These are phyloP conservation scores for Podospora fimiseda DNA, from an alignment of 495 filamentous ascomycete species.

Conservation along the genomic window DNA sequence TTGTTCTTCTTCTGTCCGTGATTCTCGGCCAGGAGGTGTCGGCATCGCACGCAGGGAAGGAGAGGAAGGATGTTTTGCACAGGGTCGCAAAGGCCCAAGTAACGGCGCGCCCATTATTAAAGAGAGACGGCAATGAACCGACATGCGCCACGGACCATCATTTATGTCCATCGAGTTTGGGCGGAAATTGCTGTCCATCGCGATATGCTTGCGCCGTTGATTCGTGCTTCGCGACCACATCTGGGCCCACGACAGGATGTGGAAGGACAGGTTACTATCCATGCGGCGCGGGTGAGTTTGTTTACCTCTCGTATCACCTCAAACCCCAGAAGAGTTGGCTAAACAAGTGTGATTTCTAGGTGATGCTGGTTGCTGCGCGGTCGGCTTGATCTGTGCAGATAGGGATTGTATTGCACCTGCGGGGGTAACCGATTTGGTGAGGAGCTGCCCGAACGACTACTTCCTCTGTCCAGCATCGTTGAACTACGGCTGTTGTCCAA, in stretches of 20 bases:
- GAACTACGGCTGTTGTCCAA: constrained; percentile 37
- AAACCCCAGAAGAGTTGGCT: too few species aligned
- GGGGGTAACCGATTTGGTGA: constrained; percentile 18
- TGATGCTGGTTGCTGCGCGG: constrained; percentile 30
- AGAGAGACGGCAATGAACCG: constrained; percentile 13
- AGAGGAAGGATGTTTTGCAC: constrained; percentile 22
- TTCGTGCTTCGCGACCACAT: constrained; percentile 39
- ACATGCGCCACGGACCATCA: constrained; percentile 25
- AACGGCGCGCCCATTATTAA: constrained; percentile 16
- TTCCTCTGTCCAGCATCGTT: constrained; percentile 32
- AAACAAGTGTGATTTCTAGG: background rate
- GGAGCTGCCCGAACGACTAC: constrained; percentile 28
- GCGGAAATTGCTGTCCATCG: constrained; percentile 40
- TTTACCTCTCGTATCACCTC: too few species aligned
- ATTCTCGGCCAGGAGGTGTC: constrained; percentile 10
- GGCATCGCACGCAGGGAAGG: constrained; percentile 16
- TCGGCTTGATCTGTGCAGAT: constrained; percentile 29
- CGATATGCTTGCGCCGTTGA: constrained; percentile 37
- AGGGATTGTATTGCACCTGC: constrained; percentile 26
- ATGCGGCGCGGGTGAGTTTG: constrained; percentile 26
- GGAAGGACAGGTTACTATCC: constrained; percentile 26
- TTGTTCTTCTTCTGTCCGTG: constrained; percentile 8
- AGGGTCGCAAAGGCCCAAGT: constrained; percentile 33
- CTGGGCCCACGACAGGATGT: constrained; percentile 31
- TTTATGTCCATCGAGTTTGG: constrained; percentile 30